Evolutionary conservation across 306 rosid species (phyloP).

Genomic region (Hippophae tibetana): DNA sequence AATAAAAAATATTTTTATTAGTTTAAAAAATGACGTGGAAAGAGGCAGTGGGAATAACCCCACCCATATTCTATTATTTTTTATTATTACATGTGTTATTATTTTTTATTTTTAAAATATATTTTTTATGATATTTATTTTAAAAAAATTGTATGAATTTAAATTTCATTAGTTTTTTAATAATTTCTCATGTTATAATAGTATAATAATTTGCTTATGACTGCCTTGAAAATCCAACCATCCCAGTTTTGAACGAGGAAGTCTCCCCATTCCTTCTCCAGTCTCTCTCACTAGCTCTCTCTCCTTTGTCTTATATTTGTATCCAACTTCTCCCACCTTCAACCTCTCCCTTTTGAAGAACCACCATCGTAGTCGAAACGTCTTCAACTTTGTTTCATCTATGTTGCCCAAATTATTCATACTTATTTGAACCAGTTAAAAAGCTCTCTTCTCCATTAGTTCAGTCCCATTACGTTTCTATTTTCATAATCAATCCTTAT

Average conservation of each 20-base stretch:
- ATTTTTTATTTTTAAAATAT: too few relatives aligned
- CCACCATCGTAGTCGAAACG: constrained; percentile 20
- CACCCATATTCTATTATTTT: too few relatives aligned
- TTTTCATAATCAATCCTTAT: not conserved
- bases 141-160: too few relatives aligned
- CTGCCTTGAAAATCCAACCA: constrained; percentile 44
- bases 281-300: constrained; percentile 1
- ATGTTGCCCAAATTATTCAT: not conserved
- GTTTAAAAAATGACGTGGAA: too few relatives aligned
- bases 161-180: too few relatives aligned
- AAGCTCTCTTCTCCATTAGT: not conserved
- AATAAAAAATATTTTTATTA: too few relatives aligned
- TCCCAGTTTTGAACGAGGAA: constrained; percentile 51
- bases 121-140: too few relatives aligned
- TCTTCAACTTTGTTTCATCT: constrained; percentile 19
- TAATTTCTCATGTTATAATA: not conserved
- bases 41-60: too few relatives aligned
- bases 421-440: not conserved
- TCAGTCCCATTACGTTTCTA: not conserved
- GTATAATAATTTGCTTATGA: constrained; percentile 27
- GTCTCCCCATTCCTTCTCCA: constrained; percentile 37
- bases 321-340: constrained; percentile 9
- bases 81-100: too few relatives aligned
- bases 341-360: constrained; percentile 1
- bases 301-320: constrained; percentile 18